Percentiles rank a stretch among this genome's conserved stretches.
phyloP scores from a whole-genome alignment of 2,329 filamentous ascomycete genomes.

The Arthrobotrys iridis region DNA sequence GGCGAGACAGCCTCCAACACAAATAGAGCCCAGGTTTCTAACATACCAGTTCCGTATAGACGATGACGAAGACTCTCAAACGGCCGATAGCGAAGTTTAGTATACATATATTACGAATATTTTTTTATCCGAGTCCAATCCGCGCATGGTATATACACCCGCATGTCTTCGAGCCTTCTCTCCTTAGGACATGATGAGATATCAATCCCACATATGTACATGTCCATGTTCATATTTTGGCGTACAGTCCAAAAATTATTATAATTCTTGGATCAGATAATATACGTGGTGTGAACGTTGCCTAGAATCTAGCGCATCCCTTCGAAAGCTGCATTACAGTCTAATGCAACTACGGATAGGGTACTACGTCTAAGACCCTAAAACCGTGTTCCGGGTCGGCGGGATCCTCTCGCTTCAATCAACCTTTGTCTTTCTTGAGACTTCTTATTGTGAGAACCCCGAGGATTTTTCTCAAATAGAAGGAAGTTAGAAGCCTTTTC shows the following conservation, averaged over 20 bases:
- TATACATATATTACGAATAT: neutral
- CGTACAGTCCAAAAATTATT: neutral
- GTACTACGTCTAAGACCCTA: neutral
- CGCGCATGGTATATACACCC: neutral
- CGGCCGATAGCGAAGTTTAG: neutral
- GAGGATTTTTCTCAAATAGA: neutral
- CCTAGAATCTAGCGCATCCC: neutral
- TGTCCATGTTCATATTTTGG: neutral
- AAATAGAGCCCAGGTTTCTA: neutral
- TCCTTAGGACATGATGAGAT: neutral
- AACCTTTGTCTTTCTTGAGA: neutral
- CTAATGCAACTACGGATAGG: neutral
- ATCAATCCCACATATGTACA: neutral
- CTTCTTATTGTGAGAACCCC: neutral
- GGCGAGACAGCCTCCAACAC: constrained; percentile 10
- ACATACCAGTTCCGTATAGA: neutral
- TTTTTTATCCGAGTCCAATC: neutral
- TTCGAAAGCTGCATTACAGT: neutral
- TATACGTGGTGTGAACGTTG: neutral
- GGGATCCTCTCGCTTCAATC: constrained; percentile 1
- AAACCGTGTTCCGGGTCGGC: neutral
- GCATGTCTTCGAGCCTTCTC: neutral
- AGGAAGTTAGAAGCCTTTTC: neutral
- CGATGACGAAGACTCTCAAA: neutral
- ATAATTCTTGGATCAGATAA: neutral